Conservation (phyloP, 2,329 filamentous ascomycete species). For the Ceratocystis papillata region DNA sequence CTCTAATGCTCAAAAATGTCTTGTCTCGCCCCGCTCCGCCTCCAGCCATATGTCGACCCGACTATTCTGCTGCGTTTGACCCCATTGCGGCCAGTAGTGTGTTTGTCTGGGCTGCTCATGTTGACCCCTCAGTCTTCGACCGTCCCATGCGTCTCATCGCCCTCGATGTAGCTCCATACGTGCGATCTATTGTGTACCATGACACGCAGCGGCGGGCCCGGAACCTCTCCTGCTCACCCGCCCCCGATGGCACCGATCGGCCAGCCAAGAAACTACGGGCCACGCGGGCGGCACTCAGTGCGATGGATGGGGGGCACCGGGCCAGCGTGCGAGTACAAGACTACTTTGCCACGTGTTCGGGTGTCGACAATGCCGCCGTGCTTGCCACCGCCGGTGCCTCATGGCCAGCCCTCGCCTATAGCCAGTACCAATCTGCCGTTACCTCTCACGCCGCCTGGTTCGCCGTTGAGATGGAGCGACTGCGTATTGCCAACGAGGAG, state of each 20-base stretch:
- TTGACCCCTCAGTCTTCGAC: slow-evolving; percentile 67
- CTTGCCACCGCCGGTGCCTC: slow-evolving; percentile 7
- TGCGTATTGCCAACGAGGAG: neutral
- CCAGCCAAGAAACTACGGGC: slow-evolving; percentile 48
- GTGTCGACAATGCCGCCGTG: neutral
- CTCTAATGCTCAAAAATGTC: slow-evolving; percentile 29
- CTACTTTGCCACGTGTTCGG: slow-evolving; percentile 13
- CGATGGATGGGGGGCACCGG: slow-evolving; percentile 55
- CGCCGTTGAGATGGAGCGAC: neutral
- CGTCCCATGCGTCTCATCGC: slow-evolving; percentile 54
- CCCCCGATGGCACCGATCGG: slow-evolving; percentile 40
- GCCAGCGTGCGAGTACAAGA: slow-evolving; percentile 5
- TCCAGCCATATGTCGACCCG: slow-evolving; percentile 25
- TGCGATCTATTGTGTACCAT: slow-evolving; percentile 72
- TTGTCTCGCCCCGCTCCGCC: slow-evolving; percentile 25
- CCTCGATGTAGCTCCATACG: slow-evolving; percentile 75
- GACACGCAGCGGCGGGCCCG: slow-evolving; percentile 59
- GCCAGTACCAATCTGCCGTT: neutral
- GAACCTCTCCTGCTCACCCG: slow-evolving; percentile 49
- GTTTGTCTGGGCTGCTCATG: slow-evolving; percentile 25
- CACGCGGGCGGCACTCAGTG: slow-evolving; percentile 64
- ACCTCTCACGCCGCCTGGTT: neutral
- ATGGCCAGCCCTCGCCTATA: neutral
- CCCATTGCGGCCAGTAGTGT: slow-evolving; percentile 41
- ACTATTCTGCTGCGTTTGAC: slow-evolving; percentile 43